Base-by-base conservation (phyloP, 306 rosid genomes). In the Betula pendula region DNA sequence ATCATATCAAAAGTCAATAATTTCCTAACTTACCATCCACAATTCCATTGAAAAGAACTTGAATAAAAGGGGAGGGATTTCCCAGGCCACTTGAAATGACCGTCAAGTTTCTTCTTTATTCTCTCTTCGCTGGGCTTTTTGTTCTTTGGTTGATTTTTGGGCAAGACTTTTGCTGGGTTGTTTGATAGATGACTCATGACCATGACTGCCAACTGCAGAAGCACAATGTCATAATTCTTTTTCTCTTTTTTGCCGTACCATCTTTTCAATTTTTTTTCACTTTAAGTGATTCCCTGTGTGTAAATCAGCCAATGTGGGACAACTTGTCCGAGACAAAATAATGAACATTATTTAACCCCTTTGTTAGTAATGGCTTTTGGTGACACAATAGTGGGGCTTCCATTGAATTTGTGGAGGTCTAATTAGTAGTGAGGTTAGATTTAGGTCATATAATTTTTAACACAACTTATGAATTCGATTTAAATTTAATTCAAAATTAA, bases 251-350 rank as follows among this genome's bases (percentile, higher is more conserved):
- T 71, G 79, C 45, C 29, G 74, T 38, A 22, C 47, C 73, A 60
- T 48, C 80, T 63, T 76, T 49, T 73, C 73, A n/a, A 52, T 44
- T 25, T 66, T 27, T 24, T 73, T 84, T 3, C 29, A 49, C 79
- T 76, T 83, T 72, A 72, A 71, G 69, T 45, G 84, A 83, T 81
- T 79, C 75, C 72, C 43, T 75, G 77, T 66, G 60, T 76, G 67
- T 47, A 81, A 79, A 75, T 79, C 80, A 73, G 63, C 47, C 51
- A 44, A 60, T 53, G 63, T 68, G 68, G 16, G 73, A 79, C 65
- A 42, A 19, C 67, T 60, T 72, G 75, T 70, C 73, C 50, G 14
- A 24, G 7, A 9, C 70, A 43, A n/a, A 69, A 50, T 79, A 60
- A 83, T 82, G 85, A 58, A 79, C 68, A 68, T 66, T 71, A 42